phyloP scores from a whole-genome alignment of 805 yeast genomes.

The Sugiyamaella lignohabitans region DNA sequence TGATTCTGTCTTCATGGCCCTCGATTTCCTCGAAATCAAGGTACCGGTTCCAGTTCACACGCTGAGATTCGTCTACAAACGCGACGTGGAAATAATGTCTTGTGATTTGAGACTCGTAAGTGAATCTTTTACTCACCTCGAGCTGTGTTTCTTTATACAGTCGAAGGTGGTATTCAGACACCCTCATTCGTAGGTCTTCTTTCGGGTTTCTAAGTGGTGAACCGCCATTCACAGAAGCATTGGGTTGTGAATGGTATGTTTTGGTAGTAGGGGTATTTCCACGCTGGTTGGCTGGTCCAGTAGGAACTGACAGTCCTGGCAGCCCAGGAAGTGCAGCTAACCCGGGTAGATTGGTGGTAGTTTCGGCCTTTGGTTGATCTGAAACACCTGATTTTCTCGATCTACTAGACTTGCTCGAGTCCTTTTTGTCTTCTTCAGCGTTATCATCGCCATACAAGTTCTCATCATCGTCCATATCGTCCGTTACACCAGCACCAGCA shows the following conservation, averaged over 20 bases:
- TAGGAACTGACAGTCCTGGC: too few species aligned
- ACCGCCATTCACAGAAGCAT: slow-evolving; percentile 16
- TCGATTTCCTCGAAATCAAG: slow-evolving; percentile 45
- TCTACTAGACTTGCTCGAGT: not conserved
- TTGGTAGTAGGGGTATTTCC: not conserved
- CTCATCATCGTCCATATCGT: not conserved
- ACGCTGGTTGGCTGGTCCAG: too few species aligned
- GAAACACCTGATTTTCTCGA: too few species aligned
- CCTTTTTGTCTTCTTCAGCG: not conserved
- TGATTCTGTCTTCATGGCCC: slow-evolving; percentile 28
- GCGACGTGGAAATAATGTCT: slow-evolving; percentile 50
- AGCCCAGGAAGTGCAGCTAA: too few species aligned
- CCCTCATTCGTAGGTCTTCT: slow-evolving; percentile 36
- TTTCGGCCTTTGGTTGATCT: too few species aligned
- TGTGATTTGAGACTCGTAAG: slow-evolving; percentile 57
- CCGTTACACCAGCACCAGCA: not conserved
- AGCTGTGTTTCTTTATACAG: slow-evolving; percentile 44
- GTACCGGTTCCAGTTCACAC: slow-evolving; percentile 56
- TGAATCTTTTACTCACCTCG: slow-evolving; percentile 59
- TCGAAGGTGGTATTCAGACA: slow-evolving; percentile 40
- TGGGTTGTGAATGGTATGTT: slow-evolving; percentile 19
- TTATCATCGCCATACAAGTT: not conserved
- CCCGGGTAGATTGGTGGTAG: too few species aligned
- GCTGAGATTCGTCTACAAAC: slow-evolving; percentile 39
- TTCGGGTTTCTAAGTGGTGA: slow-evolving; percentile 19